A percentile compares a stretch with the other conserved stretches of the same genome.
Conservation (phyloP, 2,329 filamentous ascomycete genomes). For the Sarocladium strictum region DNA sequence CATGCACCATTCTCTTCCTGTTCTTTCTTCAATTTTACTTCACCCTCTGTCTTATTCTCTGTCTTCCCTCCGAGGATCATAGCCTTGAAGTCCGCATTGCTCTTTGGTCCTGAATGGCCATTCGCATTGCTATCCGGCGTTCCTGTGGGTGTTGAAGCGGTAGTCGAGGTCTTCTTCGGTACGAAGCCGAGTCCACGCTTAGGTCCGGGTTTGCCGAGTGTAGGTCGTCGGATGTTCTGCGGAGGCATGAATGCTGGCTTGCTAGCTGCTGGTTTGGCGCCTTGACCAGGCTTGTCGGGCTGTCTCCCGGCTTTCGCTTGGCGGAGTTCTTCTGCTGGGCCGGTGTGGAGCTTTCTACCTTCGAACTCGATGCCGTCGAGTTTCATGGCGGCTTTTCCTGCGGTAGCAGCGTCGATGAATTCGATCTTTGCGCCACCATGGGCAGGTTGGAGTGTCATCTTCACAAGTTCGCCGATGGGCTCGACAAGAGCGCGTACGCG, state of each 20-base stretch:
- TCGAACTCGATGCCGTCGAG: slow-evolving; percentile 52
- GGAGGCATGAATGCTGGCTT: slow-evolving; percentile 38
- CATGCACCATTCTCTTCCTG: no score
- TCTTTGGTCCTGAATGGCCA: slow-evolving; percentile 33
- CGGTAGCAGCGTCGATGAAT: slow-evolving; percentile 62
- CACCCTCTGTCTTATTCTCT: neutral
- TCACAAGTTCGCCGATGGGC: slow-evolving; percentile 63
- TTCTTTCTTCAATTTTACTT: neutral
- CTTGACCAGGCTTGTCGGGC: slow-evolving; percentile 23
- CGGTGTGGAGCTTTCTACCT: slow-evolving; percentile 48
- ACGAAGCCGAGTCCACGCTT: slow-evolving; percentile 40
- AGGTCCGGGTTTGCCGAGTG: slow-evolving; percentile 29
- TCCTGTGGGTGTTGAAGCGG: neutral
- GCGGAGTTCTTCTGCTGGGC: slow-evolving; percentile 49
- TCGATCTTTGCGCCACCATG: slow-evolving; percentile 85
- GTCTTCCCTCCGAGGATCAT: slow-evolving; percentile 32
- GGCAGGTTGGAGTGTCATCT: slow-evolving; percentile 72
- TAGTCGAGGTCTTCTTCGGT: slow-evolving; percentile 17
- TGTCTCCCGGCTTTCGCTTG: slow-evolving; percentile 38
- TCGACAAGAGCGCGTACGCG: slow-evolving; percentile 71
- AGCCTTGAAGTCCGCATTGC: slow-evolving; percentile 54
- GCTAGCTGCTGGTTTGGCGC: slow-evolving; percentile 13
- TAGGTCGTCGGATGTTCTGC: slow-evolving; percentile 34
- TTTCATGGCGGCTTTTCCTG: slow-evolving; percentile 63
- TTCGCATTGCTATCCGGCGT: slow-evolving; percentile 11